These are phyloP conservation scores for Chaetomiaceae sp. DNA, from an alignment of 2,329 filamentous ascomycete genomes.

Conservation along the genomic window DNA sequence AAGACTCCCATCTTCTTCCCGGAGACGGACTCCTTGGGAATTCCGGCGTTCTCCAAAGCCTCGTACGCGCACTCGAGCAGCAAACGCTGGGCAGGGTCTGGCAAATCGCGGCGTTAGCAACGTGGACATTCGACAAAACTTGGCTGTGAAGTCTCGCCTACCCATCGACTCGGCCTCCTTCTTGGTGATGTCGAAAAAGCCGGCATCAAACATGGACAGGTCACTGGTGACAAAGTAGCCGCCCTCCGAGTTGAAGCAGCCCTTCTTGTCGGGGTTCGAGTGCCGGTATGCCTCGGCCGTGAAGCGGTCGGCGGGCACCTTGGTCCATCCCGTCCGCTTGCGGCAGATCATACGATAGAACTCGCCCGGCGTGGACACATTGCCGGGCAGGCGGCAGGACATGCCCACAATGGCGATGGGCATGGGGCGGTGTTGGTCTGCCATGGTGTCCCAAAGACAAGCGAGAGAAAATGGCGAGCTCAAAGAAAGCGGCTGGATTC, in stretches of 20 bases:
- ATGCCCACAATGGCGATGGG: slow-evolving; percentile 47
- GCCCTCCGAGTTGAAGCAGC: slow-evolving; percentile 36
- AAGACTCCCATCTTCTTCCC: slow-evolving; percentile 33
- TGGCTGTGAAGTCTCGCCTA: too few relatives aligned
- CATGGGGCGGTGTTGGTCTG: too few relatives aligned
- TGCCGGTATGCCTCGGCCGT: slow-evolving; percentile 37
- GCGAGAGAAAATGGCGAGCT: too few relatives aligned
- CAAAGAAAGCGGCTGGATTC: too few relatives aligned
- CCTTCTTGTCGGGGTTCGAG: slow-evolving; percentile 40
- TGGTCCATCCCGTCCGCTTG: slow-evolving; percentile 38
- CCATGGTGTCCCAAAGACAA: too few relatives aligned
- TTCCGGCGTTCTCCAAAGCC: slow-evolving; percentile 49
- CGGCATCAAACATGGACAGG: slow-evolving; percentile 45
- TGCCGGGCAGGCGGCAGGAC: slow-evolving; percentile 43
- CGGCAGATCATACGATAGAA: slow-evolving; percentile 43
- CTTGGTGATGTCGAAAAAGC: slow-evolving; percentile 49
- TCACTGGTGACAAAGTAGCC: slow-evolving; percentile 45
- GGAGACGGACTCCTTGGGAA: slow-evolving; percentile 37
- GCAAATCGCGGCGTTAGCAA: too few relatives aligned
- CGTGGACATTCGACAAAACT: too few relatives aligned
- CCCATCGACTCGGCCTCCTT: slow-evolving; percentile 47
- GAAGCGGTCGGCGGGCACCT: slow-evolving; percentile 45
- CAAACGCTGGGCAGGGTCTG: slow-evolving; percentile 50
- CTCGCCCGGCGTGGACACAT: slow-evolving; percentile 38
- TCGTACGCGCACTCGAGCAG: slow-evolving; percentile 52